Percentiles rank a stretch among this genome's conserved stretches.
phyloP scores from a whole-genome alignment of 805 yeast species.

The Torulaspora quercuum region DNA sequence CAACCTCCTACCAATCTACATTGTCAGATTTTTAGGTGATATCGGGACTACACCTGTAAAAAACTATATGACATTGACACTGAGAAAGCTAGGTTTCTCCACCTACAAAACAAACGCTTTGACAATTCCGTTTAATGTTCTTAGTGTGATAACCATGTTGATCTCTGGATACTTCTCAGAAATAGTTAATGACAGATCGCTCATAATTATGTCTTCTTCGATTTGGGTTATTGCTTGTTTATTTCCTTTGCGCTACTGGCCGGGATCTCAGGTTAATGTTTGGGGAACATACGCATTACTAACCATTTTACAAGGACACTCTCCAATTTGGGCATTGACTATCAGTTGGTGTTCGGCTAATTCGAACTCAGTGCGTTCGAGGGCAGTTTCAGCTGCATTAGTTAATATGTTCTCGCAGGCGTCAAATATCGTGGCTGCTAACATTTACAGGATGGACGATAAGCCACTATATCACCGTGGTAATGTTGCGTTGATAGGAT shows the following conservation, averaged over 20 bases:
- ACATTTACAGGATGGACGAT: conserved; percentile 56
- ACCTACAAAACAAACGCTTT: conserved; percentile 52
- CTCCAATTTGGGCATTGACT: conserved; percentile 53
- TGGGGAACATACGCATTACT: conserved; percentile 45
- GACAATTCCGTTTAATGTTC: conserved; percentile 47
- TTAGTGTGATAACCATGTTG: conserved; percentile 40
- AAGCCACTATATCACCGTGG: conserved; percentile 60
- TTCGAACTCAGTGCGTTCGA: conserved; percentile 56
- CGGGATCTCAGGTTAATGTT: conserved; percentile 37
- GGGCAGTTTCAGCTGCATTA: conserved; percentile 63
- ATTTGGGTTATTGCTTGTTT: conserved; percentile 26
- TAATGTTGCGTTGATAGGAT: conserved; percentile 42
- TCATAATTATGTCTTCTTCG: conserved; percentile 10
- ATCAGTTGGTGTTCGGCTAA: conserved; percentile 62
- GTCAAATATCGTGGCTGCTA: conserved; percentile 50
- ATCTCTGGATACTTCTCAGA: conserved; percentile 40
- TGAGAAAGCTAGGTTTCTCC: conserved; percentile 49
- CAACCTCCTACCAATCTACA: conserved; percentile 54
- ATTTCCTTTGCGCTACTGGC: conserved; percentile 40
- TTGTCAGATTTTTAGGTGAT: conserved; percentile 44
- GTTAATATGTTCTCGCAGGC: conserved; percentile 64
- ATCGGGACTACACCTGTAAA: conserved; percentile 40
- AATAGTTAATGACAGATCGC: conserved; percentile 34
- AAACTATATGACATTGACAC: conserved; percentile 47
- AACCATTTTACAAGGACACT: conserved; percentile 39